Base-by-base conservation (phyloP, 2,329 filamentous ascomycete genomes). In the Fusarium sororula region DNA sequence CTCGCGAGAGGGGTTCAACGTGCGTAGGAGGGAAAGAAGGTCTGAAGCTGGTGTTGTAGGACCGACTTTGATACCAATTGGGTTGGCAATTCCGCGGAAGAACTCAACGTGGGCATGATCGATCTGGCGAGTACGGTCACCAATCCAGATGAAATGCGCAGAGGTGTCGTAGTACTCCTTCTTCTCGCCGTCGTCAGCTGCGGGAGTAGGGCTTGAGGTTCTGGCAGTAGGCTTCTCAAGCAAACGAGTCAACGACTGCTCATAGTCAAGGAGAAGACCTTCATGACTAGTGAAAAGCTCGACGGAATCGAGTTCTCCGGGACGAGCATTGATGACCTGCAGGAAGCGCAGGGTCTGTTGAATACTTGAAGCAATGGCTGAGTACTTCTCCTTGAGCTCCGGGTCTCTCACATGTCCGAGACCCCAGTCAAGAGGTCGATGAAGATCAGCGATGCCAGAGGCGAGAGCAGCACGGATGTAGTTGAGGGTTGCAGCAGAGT, bases 121-220 rank as follows among this genome's bases (percentile, higher is more conserved):
- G 51, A 98, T 90, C 83, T 98, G 96, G 53, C 96, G 91, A 5
- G 96, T 99, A 74, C 96, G 93, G 83, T 99, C 96, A 62, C 96
- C 96, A 78, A 99, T 97, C 96, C 96, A 99, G 81, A 99, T 89
- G 86, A 99, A 98, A 82, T 99, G 96, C 0, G 94, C 94, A 9
- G 94, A 97, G 0, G 96, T 98, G 83, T 98, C 93, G 85, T 97
- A 98, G 88, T 94, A 97, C 79, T 92, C 91, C 79, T 89, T 90
- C 22, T 58, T 70, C 38, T 79, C 72, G 9, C 78, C 73, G 11
- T 78, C 68, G 9, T 75, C 60, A n/a, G 78, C 82, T 56, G 85
- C 45, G 80, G 82, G 10, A 88, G 90, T 73, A 89, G 87, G 63
- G 75, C 75, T 75, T 62, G 74, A 72, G 62, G 76, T 75, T n/a